These are phyloP conservation scores for Dactylellina haptotyla DNA, from an alignment of 2,329 filamentous ascomycete species.

Conservation along the genomic window DNA sequence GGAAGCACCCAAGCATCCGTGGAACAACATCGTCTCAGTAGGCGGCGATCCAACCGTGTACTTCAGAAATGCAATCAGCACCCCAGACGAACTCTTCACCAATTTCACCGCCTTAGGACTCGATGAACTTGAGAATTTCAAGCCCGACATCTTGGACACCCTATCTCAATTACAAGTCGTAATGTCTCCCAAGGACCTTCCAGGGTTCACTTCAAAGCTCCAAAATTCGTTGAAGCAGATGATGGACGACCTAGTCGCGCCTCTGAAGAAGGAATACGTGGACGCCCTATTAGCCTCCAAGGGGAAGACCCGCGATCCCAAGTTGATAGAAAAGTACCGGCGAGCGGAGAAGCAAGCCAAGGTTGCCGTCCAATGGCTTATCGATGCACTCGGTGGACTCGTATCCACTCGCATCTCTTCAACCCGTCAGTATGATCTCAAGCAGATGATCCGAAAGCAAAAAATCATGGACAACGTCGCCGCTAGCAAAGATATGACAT, in stretches of 20 bases:
- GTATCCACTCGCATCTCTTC: constrained; percentile 49
- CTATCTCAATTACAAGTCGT: constrained; percentile 39
- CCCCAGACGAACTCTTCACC: constrained; percentile 37
- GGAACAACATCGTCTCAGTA: constrained; percentile 50
- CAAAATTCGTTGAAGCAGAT: constrained; percentile 28
- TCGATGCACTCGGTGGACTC: constrained; percentile 42
- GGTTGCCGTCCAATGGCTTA: constrained; percentile 44
- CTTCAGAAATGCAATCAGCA: constrained; percentile 20
- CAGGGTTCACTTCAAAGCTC: constrained; percentile 41
- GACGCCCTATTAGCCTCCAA: constrained; percentile 30
- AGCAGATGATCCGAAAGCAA: constrained; percentile 51
- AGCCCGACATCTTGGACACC: constrained; percentile 41
- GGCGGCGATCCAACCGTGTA: constrained; percentile 39
- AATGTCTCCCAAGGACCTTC: constrained; percentile 40
- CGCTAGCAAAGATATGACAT: constrained; percentile 50
- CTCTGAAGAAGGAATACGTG: constrained; percentile 42
- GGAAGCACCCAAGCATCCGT: constrained; percentile 12
- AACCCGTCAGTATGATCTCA: constrained; percentile 48
- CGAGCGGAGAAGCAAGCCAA: constrained; percentile 42
- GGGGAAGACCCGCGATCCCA: constrained; percentile 32
- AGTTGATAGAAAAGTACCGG: constrained; percentile 48
- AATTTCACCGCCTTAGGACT: constrained; percentile 34
- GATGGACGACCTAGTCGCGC: constrained; percentile 35
- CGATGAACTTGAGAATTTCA: constrained; percentile 40
- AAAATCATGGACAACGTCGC: constrained; percentile 49